Evolutionary conservation across 768 basidiomycete genomes (phyloP), one percentile per base, ranked within the genome.

Genomic region (Phaeotremella fagi): DNA sequence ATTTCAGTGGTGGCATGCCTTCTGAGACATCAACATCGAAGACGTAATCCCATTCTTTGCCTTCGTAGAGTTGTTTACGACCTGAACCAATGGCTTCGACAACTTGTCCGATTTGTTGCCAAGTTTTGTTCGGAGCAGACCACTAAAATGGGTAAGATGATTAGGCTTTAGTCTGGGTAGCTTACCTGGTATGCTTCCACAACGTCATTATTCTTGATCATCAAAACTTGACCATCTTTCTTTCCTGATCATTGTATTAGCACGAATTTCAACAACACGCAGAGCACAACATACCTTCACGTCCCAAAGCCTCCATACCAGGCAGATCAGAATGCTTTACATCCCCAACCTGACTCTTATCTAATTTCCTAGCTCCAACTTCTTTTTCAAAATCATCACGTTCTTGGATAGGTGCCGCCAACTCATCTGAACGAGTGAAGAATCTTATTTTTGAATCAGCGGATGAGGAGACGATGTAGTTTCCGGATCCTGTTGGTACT

Each of bases 31-130:
- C 95, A 29, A 99, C 92, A 68, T 95, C 92, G 66, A 98, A 97
- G n/a, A 99, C 94, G 66, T 95, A 95, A 75, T 99, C 95, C 68
- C 92, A 99, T 75, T 98, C 94, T 68, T 85, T 85, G 16, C 95
- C 95, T 63, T 90, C 75, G 68, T 87, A 86, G n/a, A 95, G 80
- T 74, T 92, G 88, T 75, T 88, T 92, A 52, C 90, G 80, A n/a
- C 83, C 83, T 29, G 85, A 83, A 22, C 91, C 88, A 47, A 94
- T 87, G 18, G 91, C 92, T 68, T 95, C 95, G 3, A 92, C 90
- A 4, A 98, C 92, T 62, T 92, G 87, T 22, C 95, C 95, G 28
- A 98, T 83, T 72, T 92, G 94, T 72, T 89, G 82, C 95, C 95
- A 99, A 23, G 79, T 80, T 16, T 75, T 77, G 9, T 78, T 76